phyloP scores from a whole-genome alignment of 805 yeast species.

The Candida nanaspora region DNA sequence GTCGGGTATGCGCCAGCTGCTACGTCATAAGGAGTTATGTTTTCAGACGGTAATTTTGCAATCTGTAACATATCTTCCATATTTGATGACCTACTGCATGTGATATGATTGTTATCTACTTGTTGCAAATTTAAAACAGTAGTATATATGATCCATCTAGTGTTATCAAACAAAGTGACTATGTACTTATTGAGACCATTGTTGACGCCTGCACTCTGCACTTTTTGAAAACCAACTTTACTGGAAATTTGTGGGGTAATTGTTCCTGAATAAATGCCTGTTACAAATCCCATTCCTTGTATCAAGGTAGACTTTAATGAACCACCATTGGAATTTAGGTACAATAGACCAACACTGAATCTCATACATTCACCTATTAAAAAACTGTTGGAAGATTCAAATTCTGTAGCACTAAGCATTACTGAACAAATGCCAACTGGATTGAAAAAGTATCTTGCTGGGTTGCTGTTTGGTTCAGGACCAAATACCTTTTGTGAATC shows the following conservation, averaged over 20 bases:
- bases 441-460: constrained; percentile 47
- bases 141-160: constrained; percentile 58
- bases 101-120: constrained; percentile 22
- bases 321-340: constrained; percentile 25
- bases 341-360: constrained; percentile 25
- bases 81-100: constrained; percentile 7
- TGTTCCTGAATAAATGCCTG: constrained; percentile 48
- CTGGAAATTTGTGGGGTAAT: constrained; percentile 51
- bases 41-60: constrained; percentile 35
- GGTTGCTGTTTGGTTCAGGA: constrained; percentile 43
- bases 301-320: constrained; percentile 45
- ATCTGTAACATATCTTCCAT: constrained; percentile 33
- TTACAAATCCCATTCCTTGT: constrained; percentile 77
- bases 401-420: constrained; percentile 40
- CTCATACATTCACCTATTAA: constrained; percentile 25
- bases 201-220: constrained; percentile 32
- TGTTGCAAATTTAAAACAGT: constrained; percentile 13
- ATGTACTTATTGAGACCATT: constrained; percentile 46
- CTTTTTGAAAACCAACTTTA: constrained; percentile 54
- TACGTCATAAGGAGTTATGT: constrained; percentile 43
- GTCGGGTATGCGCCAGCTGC: constrained; percentile 66
- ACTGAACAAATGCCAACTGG: constrained; percentile 66
- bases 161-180: constrained; percentile 45
- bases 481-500: constrained; percentile 61
- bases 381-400: constrained; percentile 17